Evolutionary conservation across 768 basidiomycete species (phyloP), one percentile per base, ranked within the genome.

Genomic region (Lactarius indigo): DNA sequence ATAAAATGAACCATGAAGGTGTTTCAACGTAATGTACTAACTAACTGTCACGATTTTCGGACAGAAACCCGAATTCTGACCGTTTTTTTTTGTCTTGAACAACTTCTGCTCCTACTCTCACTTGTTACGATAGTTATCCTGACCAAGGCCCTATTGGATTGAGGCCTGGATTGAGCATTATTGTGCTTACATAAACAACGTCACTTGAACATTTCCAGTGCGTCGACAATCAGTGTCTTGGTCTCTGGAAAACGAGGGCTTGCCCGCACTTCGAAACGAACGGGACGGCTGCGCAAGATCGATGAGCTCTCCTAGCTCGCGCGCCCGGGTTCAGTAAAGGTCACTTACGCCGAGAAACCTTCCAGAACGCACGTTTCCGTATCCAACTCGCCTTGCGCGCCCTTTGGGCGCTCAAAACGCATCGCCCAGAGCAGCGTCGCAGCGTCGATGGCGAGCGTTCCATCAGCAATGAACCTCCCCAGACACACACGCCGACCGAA

Each of bases 401-500:
- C 63, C 20, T 37, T 6, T 18, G 50, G 18, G 5, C 61, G 64
- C 23, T 57, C 68, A 30, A 75, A 63, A 18, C 63, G 66, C 47
- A 63, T 69, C 18, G 74, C 73, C 63, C 69, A 73, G 23, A 79
- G 70, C 3, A 75, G 64, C 26, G 70, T 66, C 13, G 77, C 77
- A 30, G 76, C 72, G 39, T 71, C 67, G 41, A 78, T 76, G 57
- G 75, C 77, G 10, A 78, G 39, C 15, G 72, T 69, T 20, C 73
- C 65, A 56, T 76, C 74, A 0, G 77, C 77, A 30, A 78, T 57
- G 60, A 74, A 65, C 30, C 70, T 68, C 9, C 78, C 78, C 3
- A 73, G 69, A 55, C 78, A 79, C 12, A 77, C 73, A 67, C 73
- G 44, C 66, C 73, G 59, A 28, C 75, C 72, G 61, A 73, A 77